A percentile compares a stretch with the other conserved stretches of the same genome.
Evolutionary conservation across 108 stramenopile genomes (phyloP).

Genomic region (Parmales sp.): DNA sequence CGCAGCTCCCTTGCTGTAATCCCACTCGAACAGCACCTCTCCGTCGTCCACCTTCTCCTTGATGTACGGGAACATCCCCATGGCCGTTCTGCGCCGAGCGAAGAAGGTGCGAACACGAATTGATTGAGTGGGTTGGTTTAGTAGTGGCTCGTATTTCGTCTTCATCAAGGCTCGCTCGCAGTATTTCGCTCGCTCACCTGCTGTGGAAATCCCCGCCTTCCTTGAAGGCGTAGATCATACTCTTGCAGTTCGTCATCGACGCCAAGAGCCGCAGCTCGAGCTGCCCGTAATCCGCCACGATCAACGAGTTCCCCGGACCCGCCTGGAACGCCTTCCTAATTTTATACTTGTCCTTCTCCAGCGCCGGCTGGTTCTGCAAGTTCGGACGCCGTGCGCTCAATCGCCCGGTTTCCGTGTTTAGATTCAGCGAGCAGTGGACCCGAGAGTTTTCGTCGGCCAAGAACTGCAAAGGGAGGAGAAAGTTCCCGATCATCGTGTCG

Average conservation of each 20-base stretch:
- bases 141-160: too few species aligned
- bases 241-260: slow-evolving; percentile 86
- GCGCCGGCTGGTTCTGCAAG: slow-evolving; percentile 97
- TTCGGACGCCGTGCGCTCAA: slow-evolving; percentile 90
- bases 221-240: slow-evolving; percentile 93
- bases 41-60: slow-evolving; percentile 77
- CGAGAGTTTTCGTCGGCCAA: slow-evolving; percentile 78
- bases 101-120: too few species aligned
- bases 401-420: slow-evolving; percentile 98
- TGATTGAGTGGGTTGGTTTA: too few species aligned
- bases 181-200: neutral
- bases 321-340: slow-evolving; percentile 85
- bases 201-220: slow-evolving; percentile 97
- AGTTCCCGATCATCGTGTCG: slow-evolving; percentile 91
- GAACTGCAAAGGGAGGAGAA: slow-evolving; percentile 59
- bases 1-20: slow-evolving; percentile 77
- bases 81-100: slow-evolving; percentile 65
- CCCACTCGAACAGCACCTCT: slow-evolving; percentile 96
- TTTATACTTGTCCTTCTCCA: slow-evolving; percentile 92
- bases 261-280: slow-evolving; percentile 92
- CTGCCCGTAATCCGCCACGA: slow-evolving; percentile 99
- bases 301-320: slow-evolving; percentile 76
- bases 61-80: slow-evolving; percentile 97
- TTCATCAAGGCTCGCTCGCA: too few species aligned
- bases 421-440: slow-evolving; percentile 91